Conservation (phyloP, 371 early-diverging fungal genomes). For the Chytridiales sp. region DNA sequence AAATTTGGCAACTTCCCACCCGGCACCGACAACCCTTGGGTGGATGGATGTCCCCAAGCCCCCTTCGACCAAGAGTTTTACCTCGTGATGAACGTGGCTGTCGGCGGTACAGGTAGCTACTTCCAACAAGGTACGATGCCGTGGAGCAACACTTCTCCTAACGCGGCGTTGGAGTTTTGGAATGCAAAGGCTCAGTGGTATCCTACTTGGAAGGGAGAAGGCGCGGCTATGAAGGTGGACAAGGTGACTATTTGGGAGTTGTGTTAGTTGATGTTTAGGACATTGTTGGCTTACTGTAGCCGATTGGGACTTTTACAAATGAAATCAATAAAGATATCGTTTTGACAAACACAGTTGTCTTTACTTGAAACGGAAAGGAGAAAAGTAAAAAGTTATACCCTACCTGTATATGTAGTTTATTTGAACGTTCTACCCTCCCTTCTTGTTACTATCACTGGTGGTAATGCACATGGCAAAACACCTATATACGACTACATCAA, state of each 20-base stretch:
- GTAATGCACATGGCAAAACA: too few species aligned
- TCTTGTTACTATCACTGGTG: too few species aligned
- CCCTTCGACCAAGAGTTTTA: conserved; percentile 30
- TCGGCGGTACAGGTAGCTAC: conserved; percentile 63
- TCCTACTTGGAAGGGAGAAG: conserved; percentile 19
- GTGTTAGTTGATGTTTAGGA: too few species aligned
- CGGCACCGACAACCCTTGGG: conserved; percentile 1
- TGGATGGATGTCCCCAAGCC: conserved; percentile 8
- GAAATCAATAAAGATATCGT: too few species aligned
- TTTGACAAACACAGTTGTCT: too few species aligned
- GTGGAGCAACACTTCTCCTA: conserved; percentile 46
- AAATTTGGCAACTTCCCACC: conserved; percentile 8
- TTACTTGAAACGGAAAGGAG: too few species aligned
- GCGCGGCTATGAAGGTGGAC: conserved; percentile 20
- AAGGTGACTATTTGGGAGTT: conserved; percentile 18
- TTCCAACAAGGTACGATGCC: conserved; percentile 61
- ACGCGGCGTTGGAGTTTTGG: conserved; percentile 28
- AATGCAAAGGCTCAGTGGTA: conserved; percentile 12
- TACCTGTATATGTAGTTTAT: too few species aligned
- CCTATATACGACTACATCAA: too few species aligned
- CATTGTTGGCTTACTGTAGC: too few species aligned
- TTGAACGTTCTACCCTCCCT: too few species aligned
- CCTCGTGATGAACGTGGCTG: conserved; percentile 66
- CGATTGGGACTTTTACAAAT: too few species aligned
- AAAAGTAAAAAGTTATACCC: too few species aligned